Evolutionary conservation across 495 filamentous ascomycete genomes (phyloP).

Genomic region (Peziza echinospora): DNA sequence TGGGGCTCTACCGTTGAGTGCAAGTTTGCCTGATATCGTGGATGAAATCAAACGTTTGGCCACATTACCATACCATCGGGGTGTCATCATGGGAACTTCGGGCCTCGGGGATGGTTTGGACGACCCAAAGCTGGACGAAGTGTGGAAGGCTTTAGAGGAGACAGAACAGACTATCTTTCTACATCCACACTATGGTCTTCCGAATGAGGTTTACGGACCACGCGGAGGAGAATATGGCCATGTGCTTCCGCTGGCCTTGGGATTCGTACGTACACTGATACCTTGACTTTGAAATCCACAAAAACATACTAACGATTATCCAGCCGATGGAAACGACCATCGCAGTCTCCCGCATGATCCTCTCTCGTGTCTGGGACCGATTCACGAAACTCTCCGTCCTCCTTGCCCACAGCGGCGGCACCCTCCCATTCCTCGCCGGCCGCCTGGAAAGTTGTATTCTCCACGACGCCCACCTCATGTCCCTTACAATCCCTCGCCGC

Average conservation of each 20-base stretch:
- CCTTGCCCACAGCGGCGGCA: slow-evolving; percentile 73
- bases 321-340: slow-evolving; percentile 79
- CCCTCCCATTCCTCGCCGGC: slow-evolving; percentile 73
- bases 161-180: slow-evolving; percentile 50
- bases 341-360: slow-evolving; percentile 65
- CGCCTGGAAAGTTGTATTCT: slow-evolving; percentile 69
- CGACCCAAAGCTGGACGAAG: slow-evolving; percentile 44
- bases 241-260: slow-evolving; percentile 65
- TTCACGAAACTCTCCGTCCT: slow-evolving; percentile 50
- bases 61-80: slow-evolving; percentile 21
- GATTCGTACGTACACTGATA: slow-evolving; percentile 17
- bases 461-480: slow-evolving; percentile 53
- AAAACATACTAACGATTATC: not conserved
- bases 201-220: slow-evolving; percentile 52
- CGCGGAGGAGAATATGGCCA: slow-evolving; percentile 58
- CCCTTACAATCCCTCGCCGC: slow-evolving; percentile 26
- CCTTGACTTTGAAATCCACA: too few species aligned
- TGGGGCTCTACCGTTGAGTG: slow-evolving; percentile 58
- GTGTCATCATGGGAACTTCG: slow-evolving; percentile 71
- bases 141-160: slow-evolving; percentile 47
- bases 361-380: slow-evolving; percentile 65
- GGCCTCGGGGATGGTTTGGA: slow-evolving; percentile 68
- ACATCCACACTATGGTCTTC: slow-evolving; percentile 86
- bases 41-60: not conserved
- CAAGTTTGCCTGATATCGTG: slow-evolving; percentile 34